phyloP scores from a whole-genome alignment of 2,329 filamentous ascomycete species.

The Calonectria montana region DNA sequence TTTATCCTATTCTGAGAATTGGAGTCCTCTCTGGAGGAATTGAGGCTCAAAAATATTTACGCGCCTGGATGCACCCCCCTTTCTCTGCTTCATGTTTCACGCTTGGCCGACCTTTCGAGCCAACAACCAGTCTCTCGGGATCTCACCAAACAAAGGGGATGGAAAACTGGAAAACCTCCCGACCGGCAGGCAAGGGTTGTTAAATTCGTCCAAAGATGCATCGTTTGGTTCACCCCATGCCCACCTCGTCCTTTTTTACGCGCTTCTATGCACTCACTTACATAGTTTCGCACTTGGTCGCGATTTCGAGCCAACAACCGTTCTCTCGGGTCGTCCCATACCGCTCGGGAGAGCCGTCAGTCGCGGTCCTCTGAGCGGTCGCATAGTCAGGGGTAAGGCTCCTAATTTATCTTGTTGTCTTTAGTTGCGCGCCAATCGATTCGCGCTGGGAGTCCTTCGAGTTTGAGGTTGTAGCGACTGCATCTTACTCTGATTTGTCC shows the following conservation, averaged over 20 bases:
- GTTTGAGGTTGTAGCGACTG: conserved; percentile 7
- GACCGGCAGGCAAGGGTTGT: not conserved
- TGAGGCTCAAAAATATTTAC: not conserved
- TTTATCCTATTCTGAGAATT: not conserved
- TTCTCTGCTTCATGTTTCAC: not conserved
- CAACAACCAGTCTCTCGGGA: conserved; percentile 14
- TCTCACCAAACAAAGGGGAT: not conserved
- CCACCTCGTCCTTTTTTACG: not conserved
- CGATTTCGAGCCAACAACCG: conserved; percentile 3
- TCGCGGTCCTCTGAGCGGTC: not conserved
- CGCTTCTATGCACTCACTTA: not conserved
- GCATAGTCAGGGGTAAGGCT: not conserved
- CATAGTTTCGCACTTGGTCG: conserved; percentile 4
- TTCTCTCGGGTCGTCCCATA: not conserved
- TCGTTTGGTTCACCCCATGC: not conserved
- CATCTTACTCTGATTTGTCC: not conserved
- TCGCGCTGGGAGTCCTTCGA: not conserved
- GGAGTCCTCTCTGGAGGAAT: not conserved
- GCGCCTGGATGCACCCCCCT: not conserved
- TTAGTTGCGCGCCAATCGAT: not conserved
- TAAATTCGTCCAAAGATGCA: not conserved
- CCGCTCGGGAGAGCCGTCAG: not conserved
- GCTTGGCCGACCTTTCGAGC: not conserved
- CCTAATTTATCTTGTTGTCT: not conserved
- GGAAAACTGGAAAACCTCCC: not conserved